Evolutionary conservation across 257 asterid genomes (phyloP).

Genomic region (Verbascum thapsus): DNA sequence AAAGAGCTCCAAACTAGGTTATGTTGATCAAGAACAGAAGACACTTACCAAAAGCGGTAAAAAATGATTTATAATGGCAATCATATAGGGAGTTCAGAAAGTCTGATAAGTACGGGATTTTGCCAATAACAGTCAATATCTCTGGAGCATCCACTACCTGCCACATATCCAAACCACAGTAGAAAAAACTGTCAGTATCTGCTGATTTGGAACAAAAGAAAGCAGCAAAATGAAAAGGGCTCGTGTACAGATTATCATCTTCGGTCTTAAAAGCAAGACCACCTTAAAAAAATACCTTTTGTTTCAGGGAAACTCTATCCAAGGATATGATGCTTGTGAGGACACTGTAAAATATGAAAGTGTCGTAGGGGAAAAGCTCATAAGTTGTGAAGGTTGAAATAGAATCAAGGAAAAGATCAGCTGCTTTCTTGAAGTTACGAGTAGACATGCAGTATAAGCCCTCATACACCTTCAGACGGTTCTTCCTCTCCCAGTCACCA

Average conservation of each 20-base stretch:
- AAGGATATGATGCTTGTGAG: constrained; percentile 76
- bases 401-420: constrained; percentile 87
- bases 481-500: constrained; percentile 89
- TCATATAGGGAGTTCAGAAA: constrained; percentile 72
- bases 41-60: constrained; percentile 70
- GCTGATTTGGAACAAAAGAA: no score
- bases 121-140: constrained; percentile 71
- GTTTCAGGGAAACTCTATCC: constrained; percentile 78
- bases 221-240: no score
- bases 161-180: constrained; percentile 26
- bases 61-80: constrained; percentile 73
- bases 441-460: constrained; percentile 96
- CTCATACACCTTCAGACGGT: constrained; percentile 85
- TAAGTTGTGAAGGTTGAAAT: constrained; percentile 97
- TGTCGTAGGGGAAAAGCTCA: constrained; percentile 78
- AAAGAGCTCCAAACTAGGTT: neutral
- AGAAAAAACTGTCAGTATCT: constrained; percentile 2
- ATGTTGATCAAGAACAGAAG: neutral
- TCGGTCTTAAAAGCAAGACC: no score
- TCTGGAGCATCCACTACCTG: constrained; percentile 92
- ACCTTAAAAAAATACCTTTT: constrained; percentile 55
- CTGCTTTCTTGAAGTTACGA: constrained; percentile 93
- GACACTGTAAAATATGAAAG: constrained; percentile 75
- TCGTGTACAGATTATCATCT: no score
- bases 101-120: constrained; percentile 65